Base-by-base conservation (phyloP, 768 basidiomycete genomes). In the Boletales sp. region DNA sequence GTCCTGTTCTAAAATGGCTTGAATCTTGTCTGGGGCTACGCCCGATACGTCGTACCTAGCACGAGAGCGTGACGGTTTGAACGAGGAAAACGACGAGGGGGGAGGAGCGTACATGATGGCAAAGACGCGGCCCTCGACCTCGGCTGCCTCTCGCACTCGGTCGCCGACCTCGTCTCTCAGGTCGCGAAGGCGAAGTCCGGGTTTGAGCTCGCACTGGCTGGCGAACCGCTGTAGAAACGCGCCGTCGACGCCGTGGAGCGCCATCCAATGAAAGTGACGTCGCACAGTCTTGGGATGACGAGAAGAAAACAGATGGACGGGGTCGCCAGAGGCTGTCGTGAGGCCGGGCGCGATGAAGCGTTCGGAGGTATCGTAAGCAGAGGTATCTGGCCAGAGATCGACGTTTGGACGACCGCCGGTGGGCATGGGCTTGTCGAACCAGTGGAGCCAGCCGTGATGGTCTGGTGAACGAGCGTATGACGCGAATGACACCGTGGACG, bases 381-480 rank as follows among this genome's bases (percentile, higher is more conserved):
- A 85, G 0, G 83, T 75, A 56, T 90, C 88, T 0, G 90, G 90
- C 87, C 87, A 91, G 32, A 87, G 64, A 66, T 92, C 90, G 41
- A 76, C 80, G 56, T 85, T 88, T 5, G 85, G 83, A 4, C 73
- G 79, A 15, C 89, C 90, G 14, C 86, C 87, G 24, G 78, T 69
- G 2, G 82, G 75, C 11, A 90, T 72, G 1, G 86, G 86, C n/a
- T 72, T 58, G 53, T 81, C 74, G 63, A 88, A 82, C 90, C 90
- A 92, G 59, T 92, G 90, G 17, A 90, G 72, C 90, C 90, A 92
- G 27, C 90, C 90, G 56, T 90, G 87, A 59, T 90, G 90, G 3
- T 80, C 82, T 65, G 40, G 15, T 17, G 44, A 18, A 21, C 9
- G 19, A 13, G 36, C 7, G 24, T 27, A 27, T 27, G 24, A 27